Base-by-base conservation (phyloP, 2,329 filamentous ascomycete species). In the Aspergillus ustus region DNA sequence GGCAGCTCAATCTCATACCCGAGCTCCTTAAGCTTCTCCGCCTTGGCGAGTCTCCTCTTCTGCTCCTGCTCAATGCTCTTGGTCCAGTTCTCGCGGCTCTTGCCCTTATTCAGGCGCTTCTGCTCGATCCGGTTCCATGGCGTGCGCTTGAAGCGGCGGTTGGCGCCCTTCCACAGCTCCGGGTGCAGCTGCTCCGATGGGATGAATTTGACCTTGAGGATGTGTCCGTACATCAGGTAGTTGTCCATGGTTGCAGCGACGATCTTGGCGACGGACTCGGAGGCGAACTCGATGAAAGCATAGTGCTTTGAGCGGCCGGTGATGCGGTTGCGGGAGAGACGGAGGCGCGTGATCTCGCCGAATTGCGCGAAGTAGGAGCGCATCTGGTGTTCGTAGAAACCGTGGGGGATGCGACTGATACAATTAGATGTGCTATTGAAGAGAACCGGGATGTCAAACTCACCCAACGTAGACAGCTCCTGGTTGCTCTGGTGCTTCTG, bases 321-420 rank as follows among this genome's bases (percentile, higher is more conserved):
- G 77, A 90, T 90, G 79, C 91, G 92, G 84, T 97, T 98, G 71
- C 95, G 90, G 29, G 93, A 95, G 49, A 99, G 84, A 65, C 94
- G 89, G 60, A 97, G 84, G 59, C 83, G 88, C 56, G 83, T 86
- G 70, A 99, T 92, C 15, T 87, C 83, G 69, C 95, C 95, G 69
- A 99, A 99, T 78, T 99, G 95, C 58, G 88, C 86, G 75, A 98
- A 96, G 83, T 98, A 99, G 67, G 89, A 88, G 70, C 87, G 88
- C 90, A 99, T 96, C 80, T 98, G 91, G 72, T 93, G 87, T 81
- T 99, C 95, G 84, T 94, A 98, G 87, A 99, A 99, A 80, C 95
- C 91, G 80, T 95, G 92, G 44, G 93, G 93, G 63, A 97, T 89
- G 67, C 93, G 92, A 59, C 85, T 85, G 60, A 8, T 45, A 65